Base-by-base conservation (phyloP, 2,329 filamentous ascomycete species). In the Sphaceloma murrayae region DNA sequence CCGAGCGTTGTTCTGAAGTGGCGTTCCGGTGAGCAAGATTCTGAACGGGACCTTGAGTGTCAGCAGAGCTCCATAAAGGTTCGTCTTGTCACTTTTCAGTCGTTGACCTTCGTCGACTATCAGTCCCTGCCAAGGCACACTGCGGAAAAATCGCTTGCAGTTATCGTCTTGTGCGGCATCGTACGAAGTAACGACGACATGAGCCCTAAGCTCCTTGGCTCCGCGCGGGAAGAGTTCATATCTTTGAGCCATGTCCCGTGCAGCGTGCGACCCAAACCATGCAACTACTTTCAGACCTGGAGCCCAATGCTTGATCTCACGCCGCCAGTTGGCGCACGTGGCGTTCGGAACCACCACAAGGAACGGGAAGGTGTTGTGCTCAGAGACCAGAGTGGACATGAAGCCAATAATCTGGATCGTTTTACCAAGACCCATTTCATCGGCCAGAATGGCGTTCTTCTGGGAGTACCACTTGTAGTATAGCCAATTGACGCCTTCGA, bases 391-490 rank as follows among this genome's bases (percentile, higher is more conserved):
- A 1, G 81, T 79, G 1, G 84, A 78, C 48, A 96, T 73, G 50
- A 94, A 75, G 2, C 80, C 77, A 48, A 96, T 83, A 43, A 95
- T 79, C 59, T 98, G 91, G 22, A 98, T 85, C 0, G 91, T 98
- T 67, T 98, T 98, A 22, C 91, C 91, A 2, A 98, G 75, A 30
- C 91, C 91, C 91, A 98, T 98, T 59, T 98, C 91, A 58, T 98
- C 91, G 0, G 91, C 91, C 5, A 96, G 74, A 47, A 96, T 89
- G 19, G 87, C 83, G 56, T 91, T 96, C 57, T 84, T 80, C 53
- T 80, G 73, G 40, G 75, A 71, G 55, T 87, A 83, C 70, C 85
- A 96, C 58, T 91, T 91, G 60, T 84, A 88, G 48, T 94, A 80
- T 2, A 98, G 74, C 88, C 91, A 98, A 56, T 96, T 95, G 42